A percentile compares a stretch with the other conserved stretches of the same genome.
phyloP scores from a whole-genome alignment of 306 rosid species.

The Cicer arietinum region DNA sequence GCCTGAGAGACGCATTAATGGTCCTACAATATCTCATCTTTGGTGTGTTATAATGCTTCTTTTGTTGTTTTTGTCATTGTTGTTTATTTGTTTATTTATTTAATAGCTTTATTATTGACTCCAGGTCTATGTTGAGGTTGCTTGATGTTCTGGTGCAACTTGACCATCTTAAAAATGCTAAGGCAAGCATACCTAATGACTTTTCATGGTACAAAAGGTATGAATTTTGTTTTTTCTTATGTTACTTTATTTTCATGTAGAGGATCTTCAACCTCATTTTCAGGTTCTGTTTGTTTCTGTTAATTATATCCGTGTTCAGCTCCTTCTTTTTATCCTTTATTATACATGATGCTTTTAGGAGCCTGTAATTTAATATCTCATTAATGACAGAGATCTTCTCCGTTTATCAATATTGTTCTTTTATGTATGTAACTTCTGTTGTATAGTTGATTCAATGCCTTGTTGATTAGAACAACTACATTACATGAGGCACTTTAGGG shows the following conservation, averaged over 20 bases:
- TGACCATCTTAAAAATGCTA: slow-evolving; percentile 97
- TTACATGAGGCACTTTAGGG: not conserved
- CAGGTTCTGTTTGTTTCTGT: slow-evolving; percentile 32
- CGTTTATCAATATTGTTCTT: slow-evolving; percentile 14
- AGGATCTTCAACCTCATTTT: slow-evolving; percentile 30
- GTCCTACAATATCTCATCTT: slow-evolving; percentile 92
- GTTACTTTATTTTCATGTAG: slow-evolving; percentile 30
- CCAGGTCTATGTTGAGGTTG: slow-evolving; percentile 95
- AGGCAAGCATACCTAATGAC: slow-evolving; percentile 99
- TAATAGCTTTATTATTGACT: slow-evolving; percentile 44
- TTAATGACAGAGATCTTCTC: not conserved
- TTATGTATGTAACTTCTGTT: not conserved
- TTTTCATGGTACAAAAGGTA: slow-evolving; percentile 99
- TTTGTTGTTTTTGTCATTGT: not conserved
- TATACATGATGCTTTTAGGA: slow-evolving; percentile 16
- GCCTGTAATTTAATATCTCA: slow-evolving; percentile 25
- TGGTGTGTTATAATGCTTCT: slow-evolving; percentile 62
- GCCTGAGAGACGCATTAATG: slow-evolving; percentile 97
- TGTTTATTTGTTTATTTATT: slow-evolving; percentile 5
- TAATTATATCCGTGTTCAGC: slow-evolving; percentile 28
- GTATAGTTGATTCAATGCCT: not conserved
- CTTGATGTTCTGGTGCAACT: slow-evolving; percentile 97
- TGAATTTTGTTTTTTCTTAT: slow-evolving; percentile 32
- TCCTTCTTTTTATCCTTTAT: slow-evolving; percentile 21
- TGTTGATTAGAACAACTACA: not conserved